Conservation (phyloP, 805 yeast genomes). For the Wickerhamiella lipophila region DNA sequence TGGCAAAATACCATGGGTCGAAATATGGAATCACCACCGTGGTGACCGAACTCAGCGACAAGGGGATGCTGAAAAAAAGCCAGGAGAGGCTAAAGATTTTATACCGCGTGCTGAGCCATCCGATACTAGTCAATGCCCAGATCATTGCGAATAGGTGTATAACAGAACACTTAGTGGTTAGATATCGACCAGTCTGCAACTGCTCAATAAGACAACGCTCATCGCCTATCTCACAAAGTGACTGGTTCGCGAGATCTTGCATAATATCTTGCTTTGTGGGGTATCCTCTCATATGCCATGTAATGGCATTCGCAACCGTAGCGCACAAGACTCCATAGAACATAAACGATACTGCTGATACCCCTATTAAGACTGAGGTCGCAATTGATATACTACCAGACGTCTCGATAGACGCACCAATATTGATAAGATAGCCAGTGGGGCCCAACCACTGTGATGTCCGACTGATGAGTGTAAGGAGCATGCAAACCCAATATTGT, state of each 20-base stretch:
- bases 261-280: conserved; percentile 12
- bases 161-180: conserved; percentile 18
- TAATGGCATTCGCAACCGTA: conserved; percentile 17
- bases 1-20: conserved; percentile 16
- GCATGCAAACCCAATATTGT: conserved; percentile 16
- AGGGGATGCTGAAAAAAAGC: conserved; percentile 17
- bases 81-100: conserved; percentile 16
- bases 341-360: conserved; percentile 4
- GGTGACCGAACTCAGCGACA: conserved; percentile 12
- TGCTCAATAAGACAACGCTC: conserved; percentile 16
- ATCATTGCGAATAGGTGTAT: conserved; percentile 18
- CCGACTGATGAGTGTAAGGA: conserved; percentile 15
- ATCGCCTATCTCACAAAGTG: conserved; percentile 14
- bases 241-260: conserved; percentile 10
- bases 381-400: conserved; percentile 21
- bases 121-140: conserved; percentile 11
- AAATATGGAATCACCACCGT: conserved; percentile 15
- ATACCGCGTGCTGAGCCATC: conserved; percentile 11
- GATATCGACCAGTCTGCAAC: conserved; percentile 17
- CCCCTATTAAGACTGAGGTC: conserved; percentile 8
- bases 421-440: conserved; percentile 18
- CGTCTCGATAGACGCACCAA: conserved; percentile 16
- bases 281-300: conserved; percentile 15
- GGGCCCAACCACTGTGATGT: conserved; percentile 19
- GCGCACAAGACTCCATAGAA: conserved; percentile 6